Base-by-base conservation (phyloP, 495 filamentous ascomycete species). In the Hypoxylon trugodes region DNA sequence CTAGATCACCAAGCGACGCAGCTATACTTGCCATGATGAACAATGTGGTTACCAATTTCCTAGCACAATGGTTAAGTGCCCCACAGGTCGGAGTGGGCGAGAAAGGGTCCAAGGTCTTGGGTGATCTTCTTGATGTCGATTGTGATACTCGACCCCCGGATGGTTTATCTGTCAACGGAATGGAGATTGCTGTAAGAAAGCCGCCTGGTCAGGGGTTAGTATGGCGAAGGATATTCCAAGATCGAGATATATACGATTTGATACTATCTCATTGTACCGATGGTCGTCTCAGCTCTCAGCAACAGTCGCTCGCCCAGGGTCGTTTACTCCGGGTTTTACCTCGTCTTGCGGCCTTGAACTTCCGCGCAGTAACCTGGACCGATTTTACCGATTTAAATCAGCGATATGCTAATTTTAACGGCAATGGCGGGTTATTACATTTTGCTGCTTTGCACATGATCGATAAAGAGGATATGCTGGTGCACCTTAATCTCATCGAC, bases 241-340 rank as follows among this genome's bases (percentile, higher is more conserved):
- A 92, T 61, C 77, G 76, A 26, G 82, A 87, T 61, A 79, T 91
- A 4, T 93, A 94, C 66, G 73, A 77, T 0, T 74, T 87, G 10
- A 74, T 94, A 6, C 86, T 89, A 66, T 79, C 79, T 1, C 74
- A 89, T 33, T 87, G 87, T 67, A 86, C 84, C 48, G 28, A 48
- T 30, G 73, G 73, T 2, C 53, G 68, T 4, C 71, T 88, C 7
- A 79, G 80, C 32, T 84, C 83, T 61, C 81, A 82, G 35, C 85
- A 94, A 43, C 86, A 86, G 58, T 89, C 91, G 0, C 75, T 96
- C 16, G 88, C 91, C 1, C 92, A 97, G 74, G 90, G 87, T 30
- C 80, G 93, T 53, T 59, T 96, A 35, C 76, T 96, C 62, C 83
- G 87, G 8, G 77, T 93, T 58, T 73, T 96, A 2, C 85, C 88